phyloP scores from a whole-genome alignment of 2,329 filamentous ascomycete genomes.

The Colletotrichum melonis region DNA sequence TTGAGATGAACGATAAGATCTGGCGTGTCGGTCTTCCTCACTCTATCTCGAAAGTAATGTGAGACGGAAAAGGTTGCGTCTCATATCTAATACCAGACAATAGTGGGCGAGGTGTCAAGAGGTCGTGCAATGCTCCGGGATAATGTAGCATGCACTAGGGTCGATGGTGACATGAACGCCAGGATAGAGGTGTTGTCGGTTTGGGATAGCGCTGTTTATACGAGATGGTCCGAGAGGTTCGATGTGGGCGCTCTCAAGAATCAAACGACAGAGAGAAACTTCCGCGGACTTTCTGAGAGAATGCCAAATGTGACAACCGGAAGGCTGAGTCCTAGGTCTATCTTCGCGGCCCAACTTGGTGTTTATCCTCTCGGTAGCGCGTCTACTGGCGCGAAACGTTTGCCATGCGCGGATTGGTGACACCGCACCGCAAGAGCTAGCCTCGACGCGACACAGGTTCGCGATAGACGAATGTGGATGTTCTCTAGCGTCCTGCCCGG shows the following conservation, averaged over 20 bases:
- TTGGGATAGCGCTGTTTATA: not conserved
- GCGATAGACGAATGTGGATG: not conserved
- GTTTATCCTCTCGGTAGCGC: not conserved
- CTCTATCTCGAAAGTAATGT: not conserved
- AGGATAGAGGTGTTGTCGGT: not conserved
- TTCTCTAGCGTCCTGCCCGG: slow-evolving; percentile 16
- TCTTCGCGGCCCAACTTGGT: not conserved
- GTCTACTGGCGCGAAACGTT: not conserved
- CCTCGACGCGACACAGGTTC: slow-evolving; percentile 2
- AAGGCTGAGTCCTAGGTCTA: not conserved
- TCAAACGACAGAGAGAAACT: not conserved
- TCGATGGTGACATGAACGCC: slow-evolving; percentile 2
- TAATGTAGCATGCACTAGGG: slow-evolving; percentile 6
- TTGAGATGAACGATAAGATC: slow-evolving; percentile 23
- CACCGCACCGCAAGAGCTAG: not conserved
- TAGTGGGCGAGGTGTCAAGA: not conserved
- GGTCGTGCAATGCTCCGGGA: not conserved
- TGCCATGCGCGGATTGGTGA: not conserved
- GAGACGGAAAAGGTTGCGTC: slow-evolving; percentile 10
- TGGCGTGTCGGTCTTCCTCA: not conserved
- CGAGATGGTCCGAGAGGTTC: slow-evolving; percentile 5
- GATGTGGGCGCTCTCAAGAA: not conserved
- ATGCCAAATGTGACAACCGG: not conserved
- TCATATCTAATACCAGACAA: not conserved
- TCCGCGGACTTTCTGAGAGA: not conserved